Percentiles rank a stretch among this genome's conserved stretches.
These are phyloP conservation scores for Blastobotrys buckinghamii DNA, from an alignment of 1,139 yeast species.

Conservation along the genomic window DNA sequence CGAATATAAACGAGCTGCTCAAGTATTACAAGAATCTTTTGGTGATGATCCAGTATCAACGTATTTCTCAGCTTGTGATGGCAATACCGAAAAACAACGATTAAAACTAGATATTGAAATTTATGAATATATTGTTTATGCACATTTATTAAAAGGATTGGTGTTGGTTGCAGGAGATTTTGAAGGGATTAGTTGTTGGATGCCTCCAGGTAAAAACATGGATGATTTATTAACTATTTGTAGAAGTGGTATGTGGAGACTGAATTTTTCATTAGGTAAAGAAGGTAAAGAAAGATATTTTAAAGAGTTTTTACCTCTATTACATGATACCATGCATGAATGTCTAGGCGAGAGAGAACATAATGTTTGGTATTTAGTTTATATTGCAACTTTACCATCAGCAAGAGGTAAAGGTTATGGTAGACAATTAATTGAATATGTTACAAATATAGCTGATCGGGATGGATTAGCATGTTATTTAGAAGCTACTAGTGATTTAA, in stretches of 20 bases:
- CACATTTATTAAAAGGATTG: constrained; percentile 52
- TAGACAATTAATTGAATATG: constrained; percentile 51
- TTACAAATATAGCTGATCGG: constrained; percentile 48
- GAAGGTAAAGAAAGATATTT: constrained; percentile 52
- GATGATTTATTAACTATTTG: constrained; percentile 45
- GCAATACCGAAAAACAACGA: constrained; percentile 34
- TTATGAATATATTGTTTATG: constrained; percentile 52
- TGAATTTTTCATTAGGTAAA: constrained; percentile 45
- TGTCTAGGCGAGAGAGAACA: constrained; percentile 33
- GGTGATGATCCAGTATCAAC: constrained; percentile 47
- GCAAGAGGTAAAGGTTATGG: constrained; percentile 67
- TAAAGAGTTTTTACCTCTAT: constrained; percentile 49
- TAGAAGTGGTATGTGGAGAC: constrained; percentile 52
- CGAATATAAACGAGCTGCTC: constrained; percentile 52
- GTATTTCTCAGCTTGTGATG: constrained; percentile 43
- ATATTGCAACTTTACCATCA: constrained; percentile 50
- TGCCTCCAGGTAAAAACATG: constrained; percentile 48
- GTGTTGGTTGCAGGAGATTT: constrained; percentile 48
- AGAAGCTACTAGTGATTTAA: constrained; percentile 50
- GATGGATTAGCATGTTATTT: constrained; percentile 44
- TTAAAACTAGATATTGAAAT: constrained; percentile 42
- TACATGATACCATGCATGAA: constrained; percentile 43
- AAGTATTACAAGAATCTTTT: constrained; percentile 48
- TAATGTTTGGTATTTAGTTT: constrained; percentile 52
- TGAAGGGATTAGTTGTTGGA: constrained; percentile 62